A percentile compares a stretch with the other conserved stretches of the same genome.
Conservation (phyloP, 176 grass and related monocot genomes). For the Rhynchospora breviuscula region DNA sequence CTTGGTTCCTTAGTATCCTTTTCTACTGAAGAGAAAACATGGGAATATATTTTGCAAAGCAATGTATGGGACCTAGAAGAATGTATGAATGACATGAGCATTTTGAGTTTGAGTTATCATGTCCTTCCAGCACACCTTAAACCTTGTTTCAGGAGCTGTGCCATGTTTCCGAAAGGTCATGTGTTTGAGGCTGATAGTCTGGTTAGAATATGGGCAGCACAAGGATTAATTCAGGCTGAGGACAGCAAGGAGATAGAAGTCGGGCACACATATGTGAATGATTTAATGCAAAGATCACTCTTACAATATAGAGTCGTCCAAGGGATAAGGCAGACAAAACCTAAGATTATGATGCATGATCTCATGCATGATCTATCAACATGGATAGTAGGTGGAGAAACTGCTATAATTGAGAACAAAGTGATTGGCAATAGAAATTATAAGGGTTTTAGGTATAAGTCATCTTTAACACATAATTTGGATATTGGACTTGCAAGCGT, state of each 20-base stretch:
- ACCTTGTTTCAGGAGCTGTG: conserved; percentile 33
- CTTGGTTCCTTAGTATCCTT: conserved; percentile 29
- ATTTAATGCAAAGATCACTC: conserved; percentile 33
- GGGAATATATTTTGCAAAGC: conserved; percentile 26
- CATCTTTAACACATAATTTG: background rate
- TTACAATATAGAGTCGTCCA: conserved; percentile 26
- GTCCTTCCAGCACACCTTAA: conserved; percentile 29
- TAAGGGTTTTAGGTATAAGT: background rate
- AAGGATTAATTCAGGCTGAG: conserved; percentile 25
- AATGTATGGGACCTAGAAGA: conserved; percentile 29
- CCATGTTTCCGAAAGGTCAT: conserved; percentile 50
- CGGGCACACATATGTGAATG: conserved; percentile 29
- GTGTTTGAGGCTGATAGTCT: conserved; percentile 38
- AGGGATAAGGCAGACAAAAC: background rate
- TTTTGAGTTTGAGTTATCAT: conserved; percentile 42
- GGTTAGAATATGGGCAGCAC: conserved; percentile 35
- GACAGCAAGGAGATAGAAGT: conserved; percentile 17
- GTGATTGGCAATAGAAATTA: background rate
- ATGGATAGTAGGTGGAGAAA: conserved; percentile 16
- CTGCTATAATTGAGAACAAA: conserved; percentile 15
- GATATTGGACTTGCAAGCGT: background rate
- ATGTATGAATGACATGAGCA: conserved; percentile 22
- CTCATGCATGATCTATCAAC: conserved; percentile 43
- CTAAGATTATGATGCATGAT: conserved; percentile 30
- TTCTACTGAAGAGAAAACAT: conserved; percentile 4